phyloP scores from a whole-genome alignment of 495 filamentous ascomycete genomes.

The Mytilinidion resinicola region DNA sequence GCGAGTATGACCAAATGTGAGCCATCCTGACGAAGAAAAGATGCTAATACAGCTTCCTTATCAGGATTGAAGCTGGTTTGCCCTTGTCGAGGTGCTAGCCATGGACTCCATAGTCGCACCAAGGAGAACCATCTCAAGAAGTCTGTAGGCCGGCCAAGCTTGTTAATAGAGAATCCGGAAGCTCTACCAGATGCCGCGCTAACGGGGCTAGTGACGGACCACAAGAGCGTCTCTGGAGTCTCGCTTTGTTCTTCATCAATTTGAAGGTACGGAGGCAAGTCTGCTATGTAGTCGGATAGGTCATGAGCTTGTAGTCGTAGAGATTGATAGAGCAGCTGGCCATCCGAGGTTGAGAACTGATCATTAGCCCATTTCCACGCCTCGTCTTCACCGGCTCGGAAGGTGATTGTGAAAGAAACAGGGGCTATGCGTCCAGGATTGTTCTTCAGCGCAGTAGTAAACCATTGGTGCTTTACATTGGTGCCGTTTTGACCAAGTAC shows the following conservation, averaged over 20 bases:
- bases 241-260: slow-evolving; percentile 55
- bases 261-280: slow-evolving; percentile 51
- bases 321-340: slow-evolving; percentile 51
- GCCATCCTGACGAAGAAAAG: slow-evolving; percentile 71
- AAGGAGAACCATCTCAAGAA: slow-evolving; percentile 65
- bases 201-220: slow-evolving; percentile 57
- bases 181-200: slow-evolving; percentile 46
- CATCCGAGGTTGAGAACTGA: slow-evolving; percentile 53
- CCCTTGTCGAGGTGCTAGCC: slow-evolving; percentile 86
- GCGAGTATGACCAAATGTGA: slow-evolving; percentile 75
- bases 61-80: slow-evolving; percentile 55
- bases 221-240: slow-evolving; percentile 63
- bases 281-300: slow-evolving; percentile 54
- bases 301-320: slow-evolving; percentile 33
- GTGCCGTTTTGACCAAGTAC: not conserved
- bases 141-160: slow-evolving; percentile 58
- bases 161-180: slow-evolving; percentile 50
- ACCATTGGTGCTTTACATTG: slow-evolving; percentile 34
- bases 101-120: slow-evolving; percentile 71
- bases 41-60: slow-evolving; percentile 72
- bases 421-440: slow-evolving; percentile 33
- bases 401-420: slow-evolving; percentile 70
- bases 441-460: slow-evolving; percentile 32
- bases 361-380: slow-evolving; percentile 74
- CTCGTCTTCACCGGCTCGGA: slow-evolving; percentile 48